phyloP scores from a whole-genome alignment of 208 protist genomes.

The Leptomonas pyrrhocoris region DNA sequence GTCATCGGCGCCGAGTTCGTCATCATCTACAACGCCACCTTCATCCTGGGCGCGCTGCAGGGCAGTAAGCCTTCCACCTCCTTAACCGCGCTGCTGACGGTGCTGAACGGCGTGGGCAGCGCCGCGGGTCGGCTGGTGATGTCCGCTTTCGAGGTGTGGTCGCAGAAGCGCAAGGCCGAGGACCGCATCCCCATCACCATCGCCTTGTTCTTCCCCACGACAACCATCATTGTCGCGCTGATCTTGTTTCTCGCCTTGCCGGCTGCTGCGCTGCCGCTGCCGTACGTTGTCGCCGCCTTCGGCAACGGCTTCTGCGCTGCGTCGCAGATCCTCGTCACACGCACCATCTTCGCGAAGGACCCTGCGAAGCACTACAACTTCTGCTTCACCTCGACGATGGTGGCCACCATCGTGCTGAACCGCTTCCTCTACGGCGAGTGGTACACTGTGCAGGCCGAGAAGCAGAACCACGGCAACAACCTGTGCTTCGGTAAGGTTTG shows the following conservation, averaged over 20 bases:
- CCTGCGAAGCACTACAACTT: constrained; percentile 79
- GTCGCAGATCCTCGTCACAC: constrained; percentile 54
- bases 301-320: constrained; percentile 65
- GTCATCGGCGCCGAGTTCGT: constrained; percentile 47
- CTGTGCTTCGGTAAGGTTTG: constrained; percentile 34
- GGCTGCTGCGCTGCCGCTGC: constrained; percentile 41
- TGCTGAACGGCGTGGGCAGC: constrained; percentile 60
- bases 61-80: constrained; percentile 21
- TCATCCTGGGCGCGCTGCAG: constrained; percentile 44
- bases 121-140: constrained; percentile 48
- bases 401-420: constrained; percentile 54
- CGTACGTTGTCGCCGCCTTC: constrained; percentile 53
- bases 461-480: constrained; percentile 27
- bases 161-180: constrained; percentile 45
- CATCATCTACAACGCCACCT: constrained; percentile 58
- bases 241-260: constrained; percentile 51
- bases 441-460: constrained; percentile 56
- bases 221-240: constrained; percentile 39
- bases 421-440: constrained; percentile 72
- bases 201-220: constrained; percentile 44
- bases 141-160: constrained; percentile 55
- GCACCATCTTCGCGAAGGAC: constrained; percentile 70
- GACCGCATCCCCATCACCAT: constrained; percentile 58
- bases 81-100: constrained; percentile 46
- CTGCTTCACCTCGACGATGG: constrained; percentile 41